Conservation (phyloP, 2,329 filamentous ascomycete species). For the Allantophomopsis lycopodina region DNA sequence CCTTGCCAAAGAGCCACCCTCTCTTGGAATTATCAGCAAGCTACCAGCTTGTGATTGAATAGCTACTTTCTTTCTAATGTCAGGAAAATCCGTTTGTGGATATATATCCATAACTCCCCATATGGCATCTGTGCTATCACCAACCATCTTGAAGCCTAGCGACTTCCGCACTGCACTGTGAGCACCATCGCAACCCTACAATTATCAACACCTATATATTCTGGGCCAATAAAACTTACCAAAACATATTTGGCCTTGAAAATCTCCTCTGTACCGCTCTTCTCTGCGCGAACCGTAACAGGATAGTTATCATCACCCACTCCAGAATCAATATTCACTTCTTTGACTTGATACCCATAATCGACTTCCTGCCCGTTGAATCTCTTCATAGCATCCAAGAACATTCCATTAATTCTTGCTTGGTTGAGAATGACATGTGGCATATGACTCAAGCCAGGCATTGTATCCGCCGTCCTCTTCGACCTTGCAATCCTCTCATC, state of each 20-base stretch:
- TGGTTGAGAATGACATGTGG: constrained; percentile 58
- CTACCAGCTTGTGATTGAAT: constrained; percentile 40
- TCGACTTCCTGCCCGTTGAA: constrained; percentile 41
- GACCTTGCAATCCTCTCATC: constrained; percentile 40
- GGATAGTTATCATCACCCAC: constrained; percentile 39
- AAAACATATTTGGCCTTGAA: constrained; percentile 12
- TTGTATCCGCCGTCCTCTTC: constrained; percentile 48
- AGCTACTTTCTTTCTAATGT: constrained; percentile 42
- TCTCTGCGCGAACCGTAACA: constrained; percentile 40
- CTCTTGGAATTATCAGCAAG: constrained; percentile 47
- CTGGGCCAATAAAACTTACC: constrained; percentile 15
- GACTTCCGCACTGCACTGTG: constrained; percentile 29
- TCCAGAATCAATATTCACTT: constrained; percentile 33
- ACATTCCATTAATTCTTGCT: constrained; percentile 53
- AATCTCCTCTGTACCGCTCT: constrained; percentile 39
- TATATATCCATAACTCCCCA: constrained; percentile 42
- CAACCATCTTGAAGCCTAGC: constrained; percentile 23
- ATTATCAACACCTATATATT: constrained; percentile 38
- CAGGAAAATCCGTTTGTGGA: constrained; percentile 42
- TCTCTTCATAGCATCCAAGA: constrained; percentile 43
- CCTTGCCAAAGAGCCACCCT: constrained; percentile 16
- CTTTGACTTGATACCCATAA: constrained; percentile 40
- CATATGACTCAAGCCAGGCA: constrained; percentile 44
- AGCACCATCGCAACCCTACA: constrained; percentile 37
- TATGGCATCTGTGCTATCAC: constrained; percentile 24